These are phyloP conservation scores for Curvularia spicifera DNA, from an alignment of 2,329 filamentous ascomycete genomes.

Conservation along the genomic window DNA sequence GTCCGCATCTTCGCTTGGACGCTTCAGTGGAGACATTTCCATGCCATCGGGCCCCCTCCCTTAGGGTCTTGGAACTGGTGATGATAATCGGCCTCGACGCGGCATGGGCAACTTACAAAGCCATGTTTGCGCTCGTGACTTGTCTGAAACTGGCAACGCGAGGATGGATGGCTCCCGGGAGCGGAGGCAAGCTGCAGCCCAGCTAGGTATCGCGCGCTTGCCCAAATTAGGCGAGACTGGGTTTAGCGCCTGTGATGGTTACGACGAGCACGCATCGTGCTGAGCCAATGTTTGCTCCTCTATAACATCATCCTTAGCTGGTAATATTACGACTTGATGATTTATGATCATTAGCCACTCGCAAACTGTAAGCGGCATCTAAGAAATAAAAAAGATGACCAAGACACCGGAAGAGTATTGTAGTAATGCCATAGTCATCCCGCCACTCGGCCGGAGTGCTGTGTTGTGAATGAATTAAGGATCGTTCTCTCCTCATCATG, in stretches of 20 bases:
- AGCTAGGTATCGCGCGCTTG: constrained; percentile 1
- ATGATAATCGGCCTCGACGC: constrained; percentile 12
- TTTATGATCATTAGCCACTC: no score
- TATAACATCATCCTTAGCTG: no score
- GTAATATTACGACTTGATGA: no score
- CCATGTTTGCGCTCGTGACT: constrained; percentile 8
- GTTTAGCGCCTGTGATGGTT: neutral
- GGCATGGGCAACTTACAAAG: neutral
- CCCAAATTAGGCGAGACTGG: neutral
- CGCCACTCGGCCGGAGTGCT: no score
- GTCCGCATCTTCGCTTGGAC: constrained; percentile 38
- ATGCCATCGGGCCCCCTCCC: constrained; percentile 53
- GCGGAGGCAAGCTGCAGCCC: neutral
- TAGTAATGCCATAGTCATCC: no score
- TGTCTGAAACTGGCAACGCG: constrained; percentile 5
- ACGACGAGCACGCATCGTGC: neutral
- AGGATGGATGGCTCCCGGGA: constrained; percentile 2
- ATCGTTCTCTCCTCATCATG: no score
- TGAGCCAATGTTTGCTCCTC: neutral
- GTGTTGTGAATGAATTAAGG: no score
- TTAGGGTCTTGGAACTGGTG: constrained; percentile 13
- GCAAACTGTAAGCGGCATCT: no score
- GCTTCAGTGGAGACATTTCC: constrained; percentile 65
- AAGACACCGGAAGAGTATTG: no score
- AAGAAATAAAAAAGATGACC: no score